Evolutionary conservation across 2,329 filamentous ascomycete genomes (phyloP).

Genomic region (Incumbomyces lentus): DNA sequence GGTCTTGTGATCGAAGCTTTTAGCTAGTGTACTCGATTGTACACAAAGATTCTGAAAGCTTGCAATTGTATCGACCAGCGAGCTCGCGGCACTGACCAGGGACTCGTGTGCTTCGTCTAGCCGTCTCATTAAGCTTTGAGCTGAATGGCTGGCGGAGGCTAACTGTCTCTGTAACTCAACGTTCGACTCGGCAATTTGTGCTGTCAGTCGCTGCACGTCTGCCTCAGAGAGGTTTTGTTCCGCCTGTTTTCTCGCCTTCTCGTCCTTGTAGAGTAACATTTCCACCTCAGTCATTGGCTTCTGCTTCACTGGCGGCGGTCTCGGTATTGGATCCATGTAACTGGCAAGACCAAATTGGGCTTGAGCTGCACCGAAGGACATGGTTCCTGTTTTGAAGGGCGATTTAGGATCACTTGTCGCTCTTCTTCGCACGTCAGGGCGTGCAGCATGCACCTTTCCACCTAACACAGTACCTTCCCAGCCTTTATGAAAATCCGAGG

Average conservation of each 20-base stretch:
- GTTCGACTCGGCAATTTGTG: slow-evolving; percentile 4
- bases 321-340: background rate
- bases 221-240: slow-evolving; percentile 1
- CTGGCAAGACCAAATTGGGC: background rate
- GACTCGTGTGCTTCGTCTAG: slow-evolving; percentile 5
- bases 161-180: slow-evolving; percentile 1
- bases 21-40: background rate
- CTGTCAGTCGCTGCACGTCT: slow-evolving; percentile 1
- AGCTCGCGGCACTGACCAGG: background rate
- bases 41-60: slow-evolving; percentile 3
- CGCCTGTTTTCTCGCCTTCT: background rate
- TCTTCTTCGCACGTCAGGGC: background rate
- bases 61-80: slow-evolving; percentile 5
- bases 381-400: background rate
- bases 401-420: slow-evolving; percentile 2
- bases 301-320: background rate
- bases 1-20: slow-evolving; percentile 3
- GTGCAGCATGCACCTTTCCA: background rate
- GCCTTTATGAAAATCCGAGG: background rate
- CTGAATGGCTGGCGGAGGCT: background rate
- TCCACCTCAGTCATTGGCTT: slow-evolving; percentile 4
- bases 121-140: slow-evolving; percentile 2
- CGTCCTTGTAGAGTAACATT: slow-evolving; percentile 3
- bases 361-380: too few relatives aligned
- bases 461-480: background rate